Percentiles rank a stretch among this genome's conserved stretches.
Evolutionary conservation across 495 filamentous ascomycete genomes (phyloP).

Genomic region (Penicillium mononematosum): DNA sequence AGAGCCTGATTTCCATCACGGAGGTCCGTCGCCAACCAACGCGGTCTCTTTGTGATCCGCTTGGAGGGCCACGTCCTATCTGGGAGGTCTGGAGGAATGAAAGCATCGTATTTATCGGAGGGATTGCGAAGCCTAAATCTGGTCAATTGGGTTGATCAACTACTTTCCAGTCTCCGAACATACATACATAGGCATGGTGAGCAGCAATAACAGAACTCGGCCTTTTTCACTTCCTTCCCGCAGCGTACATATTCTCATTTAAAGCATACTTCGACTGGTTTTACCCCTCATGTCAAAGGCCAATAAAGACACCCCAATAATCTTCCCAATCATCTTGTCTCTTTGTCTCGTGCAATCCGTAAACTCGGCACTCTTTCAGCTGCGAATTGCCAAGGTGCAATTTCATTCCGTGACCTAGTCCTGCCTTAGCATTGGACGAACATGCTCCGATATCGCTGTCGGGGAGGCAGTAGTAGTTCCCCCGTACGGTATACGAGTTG

Average conservation of each 20-base stretch:
- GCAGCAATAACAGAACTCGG: neutral
- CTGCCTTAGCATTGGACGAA: neutral
- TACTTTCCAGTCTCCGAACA: neutral
- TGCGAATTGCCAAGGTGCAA: neutral
- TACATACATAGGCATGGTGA: neutral
- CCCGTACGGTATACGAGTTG: neutral
- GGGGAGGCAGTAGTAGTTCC: neutral
- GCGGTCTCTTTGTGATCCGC: constrained; percentile 36
- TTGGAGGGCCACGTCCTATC: constrained; percentile 10
- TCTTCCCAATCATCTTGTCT: neutral
- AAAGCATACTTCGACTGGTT: neutral
- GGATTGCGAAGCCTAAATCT: constrained; percentile 11
- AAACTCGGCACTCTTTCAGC: neutral
- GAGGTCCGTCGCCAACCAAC: constrained; percentile 76
- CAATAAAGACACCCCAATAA: neutral
- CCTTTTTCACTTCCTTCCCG: too few species aligned
- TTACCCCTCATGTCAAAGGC: neutral
- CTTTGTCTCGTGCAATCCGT: neutral
- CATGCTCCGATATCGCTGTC: neutral
- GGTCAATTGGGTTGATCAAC: neutral
- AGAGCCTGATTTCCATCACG: constrained; percentile 78
- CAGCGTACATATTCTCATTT: neutral
- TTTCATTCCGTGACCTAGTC: neutral
- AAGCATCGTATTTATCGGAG: constrained; percentile 11
- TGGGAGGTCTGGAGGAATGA: constrained; percentile 5